Evolutionary conservation across 768 basidiomycete genomes (phyloP), one percentile per base, ranked within the genome.

Genomic region (Tylopilus rubrobrunneus): DNA sequence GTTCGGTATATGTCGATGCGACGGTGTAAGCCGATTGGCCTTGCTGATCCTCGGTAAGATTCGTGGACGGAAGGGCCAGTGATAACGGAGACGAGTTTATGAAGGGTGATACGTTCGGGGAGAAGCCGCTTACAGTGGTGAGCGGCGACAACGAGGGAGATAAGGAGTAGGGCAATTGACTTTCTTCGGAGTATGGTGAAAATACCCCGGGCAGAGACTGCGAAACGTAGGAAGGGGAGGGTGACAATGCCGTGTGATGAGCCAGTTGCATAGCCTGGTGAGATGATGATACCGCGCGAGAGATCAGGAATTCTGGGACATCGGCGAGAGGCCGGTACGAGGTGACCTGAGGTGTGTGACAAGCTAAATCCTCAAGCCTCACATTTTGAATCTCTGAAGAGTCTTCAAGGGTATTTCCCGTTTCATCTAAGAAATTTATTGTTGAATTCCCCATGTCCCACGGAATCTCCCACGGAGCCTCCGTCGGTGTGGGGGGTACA

Each of bases 321-420:
- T 33, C n/a, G 25, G 37, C 19, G 41, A 17, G 14, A 27, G 17
- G 31, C 0, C 8, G 41, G 11, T 5, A 27, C 15, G 45, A 10
- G 0, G n/a, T 6, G 31, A 23, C 14, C 36, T 56, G 53, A 0
- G 60, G 60, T 0, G 55, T 37, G 4, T 19, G 19, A 19, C 63
- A 66, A 0, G 59, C 66, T 0, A 67, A 54, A 1, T 70, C 68
- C 9, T 67, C 67, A 0, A 27, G 59, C 55, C 57, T 55, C 12
- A 64, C 4, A 0, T 54, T 41, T 8, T 51, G 48, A 0, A 52
- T 17, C 23, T 56, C 53, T 3, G 48, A 56, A 0, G 48, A 34
- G 9, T 64, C 62, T 12, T 62, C 62, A 0, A 66, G 55, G 27
- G n/a, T 44, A 17, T 59, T 47, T 2, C 58, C 58, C 0, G 46